phyloP scores from a whole-genome alignment of 257 asterid species.

The Solanum neorickii region DNA sequence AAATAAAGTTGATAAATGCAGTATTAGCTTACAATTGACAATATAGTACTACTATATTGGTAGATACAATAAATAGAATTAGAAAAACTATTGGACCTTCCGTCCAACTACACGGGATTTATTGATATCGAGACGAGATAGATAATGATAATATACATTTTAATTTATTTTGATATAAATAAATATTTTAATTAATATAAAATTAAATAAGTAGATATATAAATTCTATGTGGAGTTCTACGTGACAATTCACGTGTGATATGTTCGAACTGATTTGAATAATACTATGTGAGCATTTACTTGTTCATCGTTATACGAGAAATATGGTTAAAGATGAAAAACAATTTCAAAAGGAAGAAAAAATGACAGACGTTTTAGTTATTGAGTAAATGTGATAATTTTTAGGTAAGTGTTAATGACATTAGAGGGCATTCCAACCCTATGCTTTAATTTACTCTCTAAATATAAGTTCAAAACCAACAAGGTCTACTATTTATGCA shows the following conservation, averaged over 20 bases:
- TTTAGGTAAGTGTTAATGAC: background rate
- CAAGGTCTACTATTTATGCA: background rate
- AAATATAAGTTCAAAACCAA: background rate
- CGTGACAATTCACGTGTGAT: background rate
- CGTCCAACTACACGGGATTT: background rate
- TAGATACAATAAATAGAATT: background rate
- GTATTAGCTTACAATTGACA: background rate
- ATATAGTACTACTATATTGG: background rate
- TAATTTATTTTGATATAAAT: no score
- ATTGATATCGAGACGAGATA: background rate
- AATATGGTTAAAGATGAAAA: background rate
- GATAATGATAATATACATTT: no score
- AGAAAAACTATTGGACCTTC: background rate
- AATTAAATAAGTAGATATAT: fast-evolving
- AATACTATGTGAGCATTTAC: background rate
- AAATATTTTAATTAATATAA: no score
- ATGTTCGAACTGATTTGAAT: background rate
- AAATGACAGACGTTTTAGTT: background rate
- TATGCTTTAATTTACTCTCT: no score
- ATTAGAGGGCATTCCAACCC: background rate
- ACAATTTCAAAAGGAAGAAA: background rate
- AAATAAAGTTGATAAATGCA: background rate
- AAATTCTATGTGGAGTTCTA: background rate
- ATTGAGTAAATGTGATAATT: background rate
- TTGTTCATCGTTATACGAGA: no score